Evolutionary conservation across 257 asterid species (phyloP), one percentile per base, ranked within the genome.

Genomic region (Scutellaria galericulata): DNA sequence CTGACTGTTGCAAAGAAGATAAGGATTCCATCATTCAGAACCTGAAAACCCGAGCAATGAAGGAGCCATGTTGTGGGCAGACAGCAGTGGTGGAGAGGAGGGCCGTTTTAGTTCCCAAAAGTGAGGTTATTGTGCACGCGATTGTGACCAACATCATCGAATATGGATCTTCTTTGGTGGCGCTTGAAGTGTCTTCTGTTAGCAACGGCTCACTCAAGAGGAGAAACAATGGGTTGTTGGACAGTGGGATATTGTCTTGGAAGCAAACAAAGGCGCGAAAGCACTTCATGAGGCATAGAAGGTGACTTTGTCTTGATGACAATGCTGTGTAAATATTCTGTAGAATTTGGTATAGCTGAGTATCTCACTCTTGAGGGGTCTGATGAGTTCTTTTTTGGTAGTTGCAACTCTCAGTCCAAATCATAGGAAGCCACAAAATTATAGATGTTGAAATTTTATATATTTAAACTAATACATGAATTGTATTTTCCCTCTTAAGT

Each of bases 11-110:
- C 47, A 71, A 89, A 70, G 85, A 85, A 62, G 95, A 90, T 1
- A 79, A 77, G 27, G 83, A 85, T 56, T 69, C 86, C 68, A 80
- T 88, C 72, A 83, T 90, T 46, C 81, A 83, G 75, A 76, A 72
- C 67, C 92, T 93, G n/a, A 86, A 81, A 77, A 80, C 75, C 52
- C 80, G 64, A 67, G 95, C 93, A 35, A 77, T 86, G 46, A 57
- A 77, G 41, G 88, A 86, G 67, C 83, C 91, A 27, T n/a, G 75
- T 24, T 90, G 91, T 44, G 97, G 98, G 65, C 98, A 90, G 81
- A 85, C 83, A 42, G 88, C 89, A 58, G 41, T 87, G 44, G 71
- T 93, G 44, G 95, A 90, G 86, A 85, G 78, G 68, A 76, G 80
- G 66, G 59, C 77, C 39, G 68, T 76, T 50, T 63, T 82, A 76